A percentile compares a stretch with the other conserved stretches of the same genome.
Evolutionary conservation across 768 basidiomycete genomes (phyloP).

Genomic region (Boletus bicolor): DNA sequence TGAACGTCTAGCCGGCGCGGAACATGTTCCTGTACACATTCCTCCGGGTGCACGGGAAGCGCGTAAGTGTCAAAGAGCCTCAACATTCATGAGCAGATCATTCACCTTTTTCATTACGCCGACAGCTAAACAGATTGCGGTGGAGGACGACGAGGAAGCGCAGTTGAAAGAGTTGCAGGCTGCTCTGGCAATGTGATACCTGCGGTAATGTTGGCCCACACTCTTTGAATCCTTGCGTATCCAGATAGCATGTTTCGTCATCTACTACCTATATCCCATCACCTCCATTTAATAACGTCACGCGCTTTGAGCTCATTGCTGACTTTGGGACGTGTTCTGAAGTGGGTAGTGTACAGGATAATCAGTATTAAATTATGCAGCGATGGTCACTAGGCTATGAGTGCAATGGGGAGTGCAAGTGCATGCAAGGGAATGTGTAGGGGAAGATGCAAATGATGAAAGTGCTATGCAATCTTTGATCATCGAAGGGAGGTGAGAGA

Average conservation of each 20-base stretch:
- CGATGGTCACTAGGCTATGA: slow-evolving; percentile 29
- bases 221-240: slow-evolving; percentile 3
- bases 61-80: slow-evolving; percentile 38
- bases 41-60: slow-evolving; percentile 59
- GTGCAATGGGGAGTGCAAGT: slow-evolving; percentile 24
- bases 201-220: slow-evolving; percentile 8
- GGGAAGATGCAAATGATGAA: slow-evolving; percentile 22
- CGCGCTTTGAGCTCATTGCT: slow-evolving; percentile 19
- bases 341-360: slow-evolving; percentile 35
- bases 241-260: slow-evolving; percentile 22
- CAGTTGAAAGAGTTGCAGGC: slow-evolving; percentile 90
- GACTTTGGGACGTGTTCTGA: slow-evolving; percentile 20
- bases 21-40: slow-evolving; percentile 83
- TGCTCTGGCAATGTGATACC: slow-evolving; percentile 70
- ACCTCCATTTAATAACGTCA: slow-evolving; percentile 29
- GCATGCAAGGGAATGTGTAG: slow-evolving; percentile 26
- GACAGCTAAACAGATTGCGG: slow-evolving; percentile 38
- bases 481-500: slow-evolving; percentile 3
- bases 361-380: slow-evolving; percentile 39
- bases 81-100: not conserved
- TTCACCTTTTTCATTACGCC: slow-evolving; percentile 2
- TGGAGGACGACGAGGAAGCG: slow-evolving; percentile 89
- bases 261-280: slow-evolving; percentile 35
- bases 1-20: slow-evolving; percentile 79
- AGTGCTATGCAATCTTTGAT: slow-evolving; percentile 22